Evolutionary conservation across 441 rosid genomes (phyloP).

Genomic region (Euphorbia celastroides): DNA sequence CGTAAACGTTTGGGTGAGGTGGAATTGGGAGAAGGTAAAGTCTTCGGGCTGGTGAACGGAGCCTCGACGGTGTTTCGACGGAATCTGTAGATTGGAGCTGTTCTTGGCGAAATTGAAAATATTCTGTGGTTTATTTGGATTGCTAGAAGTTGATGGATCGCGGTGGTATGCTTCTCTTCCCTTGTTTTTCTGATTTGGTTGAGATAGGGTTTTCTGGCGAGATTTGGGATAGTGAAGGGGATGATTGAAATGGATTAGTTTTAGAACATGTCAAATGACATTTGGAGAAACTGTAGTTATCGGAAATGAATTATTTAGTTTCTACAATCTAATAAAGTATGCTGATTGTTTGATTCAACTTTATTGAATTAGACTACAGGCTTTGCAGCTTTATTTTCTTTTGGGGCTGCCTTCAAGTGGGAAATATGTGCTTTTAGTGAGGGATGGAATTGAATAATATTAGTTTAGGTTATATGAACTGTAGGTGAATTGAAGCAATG

Average conservation of each 20-base stretch:
- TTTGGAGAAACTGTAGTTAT: neutral
- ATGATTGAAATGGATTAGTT: neutral
- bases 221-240: neutral
- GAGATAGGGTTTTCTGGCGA: neutral
- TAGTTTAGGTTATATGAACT: neutral
- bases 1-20: neutral
- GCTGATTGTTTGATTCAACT: neutral
- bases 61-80: neutral
- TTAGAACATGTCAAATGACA: neutral
- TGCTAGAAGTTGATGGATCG: neutral
- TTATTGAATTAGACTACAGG: neutral
- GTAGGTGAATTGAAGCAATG: constrained; percentile 16
- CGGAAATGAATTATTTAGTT: neutral
- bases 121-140: neutral
- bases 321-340: neutral
- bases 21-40: neutral
- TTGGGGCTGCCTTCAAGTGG: neutral
- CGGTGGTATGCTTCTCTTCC: neutral
- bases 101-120: neutral
- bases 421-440: neutral
- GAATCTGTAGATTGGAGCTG: neutral
- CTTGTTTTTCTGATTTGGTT: neutral
- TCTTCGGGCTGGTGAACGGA: neutral
- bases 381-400: neutral
- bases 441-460: neutral